Conservation (phyloP, 2,329 filamentous ascomycete genomes). For the Botrytis tulipae region DNA sequence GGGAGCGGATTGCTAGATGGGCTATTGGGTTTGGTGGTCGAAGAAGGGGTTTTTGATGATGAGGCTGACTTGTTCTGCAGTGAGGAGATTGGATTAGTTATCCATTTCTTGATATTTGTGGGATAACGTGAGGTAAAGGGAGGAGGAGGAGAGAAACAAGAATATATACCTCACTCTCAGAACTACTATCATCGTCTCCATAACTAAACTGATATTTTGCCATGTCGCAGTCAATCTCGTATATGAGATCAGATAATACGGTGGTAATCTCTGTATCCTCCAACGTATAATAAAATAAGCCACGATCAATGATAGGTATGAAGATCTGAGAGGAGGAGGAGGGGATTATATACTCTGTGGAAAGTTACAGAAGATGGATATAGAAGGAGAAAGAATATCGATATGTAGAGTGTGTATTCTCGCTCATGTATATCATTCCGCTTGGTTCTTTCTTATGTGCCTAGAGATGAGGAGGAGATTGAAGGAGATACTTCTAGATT, state of each 20-base stretch:
- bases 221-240: not conserved
- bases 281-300: not conserved
- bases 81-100: too few species aligned
- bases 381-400: not conserved
- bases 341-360: not conserved
- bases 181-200: not conserved
- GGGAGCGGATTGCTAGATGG: too few species aligned
- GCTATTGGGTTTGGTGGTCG: not conserved
- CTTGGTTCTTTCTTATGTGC: accelerated
- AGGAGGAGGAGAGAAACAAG: too few species aligned
- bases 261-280: too few species aligned
- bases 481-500: not conserved
- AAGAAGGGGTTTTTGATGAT: too few species aligned
- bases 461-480: not conserved
- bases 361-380: not conserved
- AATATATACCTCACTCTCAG: too few species aligned
- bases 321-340: not conserved
- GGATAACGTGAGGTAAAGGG: too few species aligned
- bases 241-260: not conserved
- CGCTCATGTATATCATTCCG: not conserved
- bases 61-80: too few species aligned
- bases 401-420: not conserved
- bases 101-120: too few species aligned
- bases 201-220: not conserved
- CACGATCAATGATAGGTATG: not conserved